These are phyloP conservation scores for Candida boidinii DNA, from an alignment of 805 yeast genomes.

Conservation along the genomic window DNA sequence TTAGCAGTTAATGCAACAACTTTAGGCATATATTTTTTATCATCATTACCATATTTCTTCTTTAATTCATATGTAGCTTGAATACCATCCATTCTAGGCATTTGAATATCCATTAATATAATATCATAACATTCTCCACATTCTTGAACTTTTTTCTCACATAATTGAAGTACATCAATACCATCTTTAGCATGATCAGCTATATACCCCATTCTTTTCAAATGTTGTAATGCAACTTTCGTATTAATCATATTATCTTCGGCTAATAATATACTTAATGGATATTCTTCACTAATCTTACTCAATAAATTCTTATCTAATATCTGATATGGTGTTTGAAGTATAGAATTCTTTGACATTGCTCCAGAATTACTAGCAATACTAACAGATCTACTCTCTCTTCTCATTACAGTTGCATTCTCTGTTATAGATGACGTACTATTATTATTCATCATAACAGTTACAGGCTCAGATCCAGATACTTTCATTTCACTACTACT, in stretches of 20 bases:
- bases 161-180: constrained; percentile 31
- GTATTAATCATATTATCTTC: constrained; percentile 47
- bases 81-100: constrained; percentile 38
- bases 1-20: constrained; percentile 43
- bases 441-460: too few species aligned
- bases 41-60: constrained; percentile 20
- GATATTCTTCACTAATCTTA: constrained; percentile 27
- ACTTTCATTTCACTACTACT: too few species aligned
- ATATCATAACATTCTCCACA: constrained; percentile 35
- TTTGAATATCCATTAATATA: constrained; percentile 45
- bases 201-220: constrained; percentile 38
- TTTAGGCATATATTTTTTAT: constrained; percentile 23
- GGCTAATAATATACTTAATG: constrained; percentile 41
- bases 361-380: too few species aligned
- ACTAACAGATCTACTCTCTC: too few species aligned
- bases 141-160: constrained; percentile 16
- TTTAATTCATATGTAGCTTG: constrained; percentile 34
- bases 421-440: background rate
- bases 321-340: background rate
- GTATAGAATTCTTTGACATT: too few species aligned
- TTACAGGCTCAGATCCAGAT: background rate
- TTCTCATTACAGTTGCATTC: background rate
- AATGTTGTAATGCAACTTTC: constrained; percentile 40
- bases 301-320: background rate
- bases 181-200: constrained; percentile 49